A percentile compares a stretch with the other conserved stretches of the same genome.
Evolutionary conservation across 2,329 filamentous ascomycete genomes (phyloP).

Genomic region (Aspergillus melleus): DNA sequence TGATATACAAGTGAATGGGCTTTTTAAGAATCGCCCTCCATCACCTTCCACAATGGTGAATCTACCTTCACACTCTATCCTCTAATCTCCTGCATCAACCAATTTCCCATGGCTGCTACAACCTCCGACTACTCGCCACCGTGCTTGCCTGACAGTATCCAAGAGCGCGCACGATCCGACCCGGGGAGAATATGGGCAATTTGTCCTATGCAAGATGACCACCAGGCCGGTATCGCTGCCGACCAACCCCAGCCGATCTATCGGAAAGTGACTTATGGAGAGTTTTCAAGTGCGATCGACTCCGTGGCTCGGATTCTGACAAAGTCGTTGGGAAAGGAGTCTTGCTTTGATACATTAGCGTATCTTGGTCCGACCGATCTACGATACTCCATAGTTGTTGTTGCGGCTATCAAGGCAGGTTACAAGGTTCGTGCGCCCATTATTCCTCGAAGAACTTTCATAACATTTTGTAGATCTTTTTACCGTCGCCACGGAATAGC

Average conservation of each 20-base stretch:
- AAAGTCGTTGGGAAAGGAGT: background rate
- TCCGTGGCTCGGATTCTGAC: background rate
- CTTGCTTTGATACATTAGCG: background rate
- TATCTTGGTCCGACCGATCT: slow-evolving; percentile 5
- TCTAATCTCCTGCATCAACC: too few species aligned
- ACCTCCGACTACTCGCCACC: too few species aligned
- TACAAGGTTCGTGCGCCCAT: slow-evolving; percentile 1
- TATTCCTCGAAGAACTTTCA: background rate
- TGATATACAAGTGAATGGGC: too few species aligned
- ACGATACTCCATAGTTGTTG: slow-evolving; percentile 1
- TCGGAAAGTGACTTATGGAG: background rate
- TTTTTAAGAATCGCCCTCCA: too few species aligned
- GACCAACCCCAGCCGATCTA: background rate
- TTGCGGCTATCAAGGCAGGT: slow-evolving; percentile 4
- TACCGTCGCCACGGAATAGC: slow-evolving; percentile 6
- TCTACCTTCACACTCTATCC: too few species aligned
- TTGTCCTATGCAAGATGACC: background rate
- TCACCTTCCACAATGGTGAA: too few species aligned
- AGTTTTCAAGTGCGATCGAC: slow-evolving; percentile 2
- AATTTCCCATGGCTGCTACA: too few species aligned
- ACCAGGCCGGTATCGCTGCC: background rate
- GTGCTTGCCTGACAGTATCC: background rate
- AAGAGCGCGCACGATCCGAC: background rate
- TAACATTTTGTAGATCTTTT: slow-evolving; percentile 1
- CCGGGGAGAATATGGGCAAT: background rate